These are phyloP conservation scores for Pseudogymnoascus sp. DNA, from an alignment of 2,329 filamentous ascomycete species.

Conservation along the genomic window DNA sequence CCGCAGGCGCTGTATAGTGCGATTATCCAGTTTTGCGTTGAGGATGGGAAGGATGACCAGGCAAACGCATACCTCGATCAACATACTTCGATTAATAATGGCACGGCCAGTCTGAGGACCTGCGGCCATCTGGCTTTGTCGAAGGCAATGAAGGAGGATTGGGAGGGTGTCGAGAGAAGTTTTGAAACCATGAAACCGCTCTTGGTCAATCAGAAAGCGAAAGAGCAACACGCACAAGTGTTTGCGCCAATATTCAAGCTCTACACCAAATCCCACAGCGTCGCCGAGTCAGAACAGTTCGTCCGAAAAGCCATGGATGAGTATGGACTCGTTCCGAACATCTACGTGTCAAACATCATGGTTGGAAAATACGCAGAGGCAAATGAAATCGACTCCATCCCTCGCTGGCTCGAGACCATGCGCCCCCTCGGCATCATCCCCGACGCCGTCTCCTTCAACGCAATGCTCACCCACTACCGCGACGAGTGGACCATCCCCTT, in stretches of 20 bases:
- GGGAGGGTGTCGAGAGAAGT: slow-evolving; percentile 21
- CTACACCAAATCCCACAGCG: slow-evolving; percentile 21
- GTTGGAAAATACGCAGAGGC: slow-evolving; percentile 21
- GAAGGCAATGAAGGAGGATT: slow-evolving; percentile 24
- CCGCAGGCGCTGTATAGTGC: slow-evolving; percentile 22
- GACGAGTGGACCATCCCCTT: slow-evolving; percentile 20
- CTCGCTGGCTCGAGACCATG: slow-evolving; percentile 23
- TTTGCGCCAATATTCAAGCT: slow-evolving; percentile 25
- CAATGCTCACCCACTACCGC: slow-evolving; percentile 21
- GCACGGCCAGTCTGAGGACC: slow-evolving; percentile 17
- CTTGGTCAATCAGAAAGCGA: background rate
- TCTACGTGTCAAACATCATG: slow-evolving; percentile 19
- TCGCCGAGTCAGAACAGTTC: slow-evolving; percentile 23
- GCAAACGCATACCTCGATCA: slow-evolving; percentile 20
- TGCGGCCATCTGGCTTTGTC: slow-evolving; percentile 25
- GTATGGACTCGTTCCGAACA: slow-evolving; percentile 17
- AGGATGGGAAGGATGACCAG: slow-evolving; percentile 19
- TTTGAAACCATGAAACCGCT: slow-evolving; percentile 19
- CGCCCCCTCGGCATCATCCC: slow-evolving; percentile 14
- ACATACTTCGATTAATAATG: background rate
- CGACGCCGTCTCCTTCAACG: slow-evolving; percentile 22
- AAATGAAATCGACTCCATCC: slow-evolving; percentile 22
- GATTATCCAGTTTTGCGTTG: slow-evolving; percentile 26
- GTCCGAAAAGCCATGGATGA: slow-evolving; percentile 18
- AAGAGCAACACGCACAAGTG: slow-evolving; percentile 5